Conservation (phyloP, 1,139 yeast genomes). For the Insectozyma bohioensis region DNA sequence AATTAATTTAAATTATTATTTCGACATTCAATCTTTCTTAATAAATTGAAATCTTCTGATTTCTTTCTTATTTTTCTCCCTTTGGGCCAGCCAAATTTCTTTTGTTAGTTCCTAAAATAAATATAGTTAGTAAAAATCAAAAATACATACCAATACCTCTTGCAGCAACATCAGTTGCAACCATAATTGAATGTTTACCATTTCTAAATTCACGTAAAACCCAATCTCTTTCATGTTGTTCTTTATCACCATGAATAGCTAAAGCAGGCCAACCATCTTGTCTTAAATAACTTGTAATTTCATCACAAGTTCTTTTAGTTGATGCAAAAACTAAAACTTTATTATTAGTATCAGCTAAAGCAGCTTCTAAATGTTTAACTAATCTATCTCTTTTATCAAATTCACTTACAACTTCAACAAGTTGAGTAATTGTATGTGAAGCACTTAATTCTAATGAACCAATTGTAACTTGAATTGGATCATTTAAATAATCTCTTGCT, state of each 20-base stretch:
- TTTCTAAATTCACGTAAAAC: constrained; percentile 88
- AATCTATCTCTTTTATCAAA: constrained; percentile 92
- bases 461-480: constrained; percentile 93
- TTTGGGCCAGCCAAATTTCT: constrained; percentile 2
- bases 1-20: no score
- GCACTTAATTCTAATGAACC: constrained; percentile 97
- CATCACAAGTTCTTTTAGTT: constrained; percentile 97
- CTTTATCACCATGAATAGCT: constrained; percentile 98
- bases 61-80: no score
- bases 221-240: constrained; percentile 98
- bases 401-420: constrained; percentile 87
- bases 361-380: constrained; percentile 77
- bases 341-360: constrained; percentile 74
- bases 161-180: constrained; percentile 99
- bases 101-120: constrained; percentile 4
- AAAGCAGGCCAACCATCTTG: constrained; percentile 99
- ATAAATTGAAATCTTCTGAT: no score
- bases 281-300: constrained; percentile 85
- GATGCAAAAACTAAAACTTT: constrained; percentile 89
- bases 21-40: no score
- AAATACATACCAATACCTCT: constrained; percentile 97
- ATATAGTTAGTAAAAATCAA: constrained; percentile 6
- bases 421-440: constrained; percentile 91
- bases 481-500: constrained; percentile 86
- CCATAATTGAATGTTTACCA: constrained; percentile 95